Evolutionary conservation across 1,139 yeast species (phyloP), one percentile per base, ranked within the genome.

Genomic region (Pichia cactophila): DNA sequence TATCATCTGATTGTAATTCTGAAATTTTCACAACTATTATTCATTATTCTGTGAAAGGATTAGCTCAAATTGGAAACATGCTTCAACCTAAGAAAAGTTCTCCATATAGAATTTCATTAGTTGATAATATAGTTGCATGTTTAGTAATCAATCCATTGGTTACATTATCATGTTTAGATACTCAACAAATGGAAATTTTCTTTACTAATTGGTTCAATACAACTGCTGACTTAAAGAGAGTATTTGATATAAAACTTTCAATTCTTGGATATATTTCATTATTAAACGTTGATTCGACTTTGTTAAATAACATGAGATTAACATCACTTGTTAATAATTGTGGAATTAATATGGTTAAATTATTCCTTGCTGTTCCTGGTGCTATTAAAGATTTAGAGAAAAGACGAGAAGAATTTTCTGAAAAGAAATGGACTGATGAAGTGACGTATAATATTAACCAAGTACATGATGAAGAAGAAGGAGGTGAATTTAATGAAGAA

Each of bases 221-320:
- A 38, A 70, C 81, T 48, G 77, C 83, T 4, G 69, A 71, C 41
- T 74, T 85, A 57, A 72, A 75, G n/a, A 72, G 96, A 53, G 95
- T 88, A 3, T 86, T 77, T 59, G 97, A 90, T 66, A 74, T 88
- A 65, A 89, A 89, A 65, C 68, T 92, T 41, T 78, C 87, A 1
- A 71, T 80, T 4, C 67, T 90, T 56, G 94, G 95, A 0, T 64
- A 86, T 39, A 66, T 90, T 47, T 73, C 78, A 33, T 57, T 83
- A n/a, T 57, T 76, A 12, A 60, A 61, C 28, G 62, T 67, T 47
- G 69, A 43, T 40, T 52, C 16, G 47, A 47, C 50, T 5, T 53
- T 54, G 5, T 46, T 64, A 20, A 50, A 47, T 26, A 50, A 50
- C 5, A 43, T 63, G 11, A 63, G 66, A 26, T 50, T 73, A 26